Evolutionary conservation across 2,329 filamentous ascomycete species (phyloP), one percentile per base, ranked within the genome.

Genomic region (Scytalidium lignicola): DNA sequence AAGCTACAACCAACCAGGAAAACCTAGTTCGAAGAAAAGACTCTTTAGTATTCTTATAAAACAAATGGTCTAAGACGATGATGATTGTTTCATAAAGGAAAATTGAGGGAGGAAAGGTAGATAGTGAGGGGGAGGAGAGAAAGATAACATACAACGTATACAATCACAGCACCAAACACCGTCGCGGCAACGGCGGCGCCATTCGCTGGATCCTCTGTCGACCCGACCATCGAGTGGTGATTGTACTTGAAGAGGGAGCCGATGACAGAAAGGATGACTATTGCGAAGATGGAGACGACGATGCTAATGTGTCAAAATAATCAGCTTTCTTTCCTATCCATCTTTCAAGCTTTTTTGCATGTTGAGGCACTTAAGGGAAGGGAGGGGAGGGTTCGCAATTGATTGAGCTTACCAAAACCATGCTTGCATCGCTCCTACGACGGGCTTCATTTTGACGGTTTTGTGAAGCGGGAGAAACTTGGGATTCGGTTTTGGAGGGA

Each of bases 1-100:
- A 91, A 81, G 50, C 86, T 88, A 70, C 92, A 97, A 73, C 95
- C 96, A 45, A 95, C 77, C 49, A 96, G 80, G 76, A 97, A 97
- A 17, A 78, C 83, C 91, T 95, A 57, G 32, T 6, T 26, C 5
- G 6, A 26, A 26, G 23, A 26, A 26, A 26, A 28, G 18, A 19
- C 2, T 22, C 20, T n/a, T n/a, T n/a, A n/a, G n/a, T n/a, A n/a
- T n/a, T n/a, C n/a, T n/a, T n/a, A n/a, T n/a, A n/a, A n/a, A n/a
- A n/a, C n/a, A n/a, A n/a, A n/a, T n/a, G n/a, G n/a, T n/a, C n/a
- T n/a, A n/a, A n/a, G n/a, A n/a, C n/a, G n/a, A n/a, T n/a, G n/a
- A n/a, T n/a, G n/a, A n/a, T n/a, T n/a, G n/a, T n/a, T n/a, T n/a
- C n/a, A n/a, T n/a, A n/a, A n/a, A n/a, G n/a, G n/a, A n/a, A n/a